Percentiles rank a stretch among this genome's conserved stretches.
These are phyloP conservation scores for Endotrypanum monterogeii DNA, from an alignment of 208 protist species.

Conservation along the genomic window DNA sequence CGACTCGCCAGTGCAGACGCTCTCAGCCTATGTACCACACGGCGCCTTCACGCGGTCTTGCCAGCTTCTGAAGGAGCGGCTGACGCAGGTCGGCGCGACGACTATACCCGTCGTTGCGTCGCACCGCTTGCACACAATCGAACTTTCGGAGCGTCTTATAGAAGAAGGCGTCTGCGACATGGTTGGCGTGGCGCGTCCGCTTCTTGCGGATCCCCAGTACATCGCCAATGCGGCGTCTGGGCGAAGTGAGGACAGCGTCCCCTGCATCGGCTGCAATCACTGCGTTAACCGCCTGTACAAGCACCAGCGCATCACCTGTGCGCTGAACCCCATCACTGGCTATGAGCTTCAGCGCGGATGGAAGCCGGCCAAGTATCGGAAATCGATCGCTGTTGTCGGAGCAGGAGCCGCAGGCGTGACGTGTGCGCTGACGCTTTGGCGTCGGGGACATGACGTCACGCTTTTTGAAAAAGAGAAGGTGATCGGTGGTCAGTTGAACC, in stretches of 20 bases:
- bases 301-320: constrained; percentile 86
- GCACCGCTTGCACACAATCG: constrained; percentile 91
- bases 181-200: constrained; percentile 88
- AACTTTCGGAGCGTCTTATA: constrained; percentile 80
- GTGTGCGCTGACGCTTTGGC: constrained; percentile 88
- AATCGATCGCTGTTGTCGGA: constrained; percentile 90
- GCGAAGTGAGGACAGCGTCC: constrained; percentile 74
- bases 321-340: constrained; percentile 91
- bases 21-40: constrained; percentile 91
- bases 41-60: constrained; percentile 86
- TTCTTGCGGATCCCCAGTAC: constrained; percentile 92
- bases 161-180: constrained; percentile 83
- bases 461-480: constrained; percentile 75
- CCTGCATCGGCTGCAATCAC: constrained; percentile 96
- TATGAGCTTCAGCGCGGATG: constrained; percentile 87
- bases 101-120: constrained; percentile 88
- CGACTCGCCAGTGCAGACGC: constrained; percentile 94
- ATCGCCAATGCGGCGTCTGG: constrained; percentile 79
- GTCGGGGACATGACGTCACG: constrained; percentile 91
- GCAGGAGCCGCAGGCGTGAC: constrained; percentile 91
- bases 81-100: constrained; percentile 29
- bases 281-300: constrained; percentile 94
- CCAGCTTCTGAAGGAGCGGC: constrained; percentile 58
- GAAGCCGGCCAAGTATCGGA: constrained; percentile 52
- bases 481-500: constrained; percentile 94